These are phyloP conservation scores for Pythium periplocum DNA, from an alignment of 352 stramenopile genomes.

Conservation along the genomic window DNA sequence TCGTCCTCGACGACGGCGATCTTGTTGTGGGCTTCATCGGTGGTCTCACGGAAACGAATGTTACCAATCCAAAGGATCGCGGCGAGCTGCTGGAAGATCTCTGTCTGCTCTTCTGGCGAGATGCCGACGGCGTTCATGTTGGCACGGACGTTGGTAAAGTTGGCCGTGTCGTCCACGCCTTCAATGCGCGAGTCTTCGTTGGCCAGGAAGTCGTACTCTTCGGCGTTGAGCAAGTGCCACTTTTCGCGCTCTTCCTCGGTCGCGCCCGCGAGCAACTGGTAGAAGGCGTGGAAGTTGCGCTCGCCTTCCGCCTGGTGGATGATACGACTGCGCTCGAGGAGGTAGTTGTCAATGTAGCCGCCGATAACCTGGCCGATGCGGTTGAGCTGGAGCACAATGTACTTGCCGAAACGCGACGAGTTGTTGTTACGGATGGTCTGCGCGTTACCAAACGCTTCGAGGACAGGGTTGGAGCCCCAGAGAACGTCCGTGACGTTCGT, in stretches of 20 bases:
- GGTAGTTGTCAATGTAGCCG: conserved; percentile 87
- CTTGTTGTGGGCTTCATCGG: conserved; percentile 72
- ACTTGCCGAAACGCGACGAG: conserved; percentile 83
- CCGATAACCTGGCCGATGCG: conserved; percentile 71
- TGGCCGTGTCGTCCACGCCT: conserved; percentile 66
- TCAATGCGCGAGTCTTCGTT: conserved; percentile 68
- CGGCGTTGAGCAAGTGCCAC: conserved; percentile 45
- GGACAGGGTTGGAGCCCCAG: conserved; percentile 77
- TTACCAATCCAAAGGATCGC: conserved; percentile 85
- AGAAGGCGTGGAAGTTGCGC: conserved; percentile 94
- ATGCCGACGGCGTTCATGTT: conserved; percentile 75
- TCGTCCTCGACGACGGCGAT: conserved; percentile 53
- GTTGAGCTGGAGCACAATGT: conserved; percentile 85
- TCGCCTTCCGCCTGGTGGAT: conserved; percentile 83
- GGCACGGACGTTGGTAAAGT: conserved; percentile 50
- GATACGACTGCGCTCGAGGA: conserved; percentile 90
- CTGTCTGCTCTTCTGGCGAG: conserved; percentile 55
- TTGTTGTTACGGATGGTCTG: conserved; percentile 89
- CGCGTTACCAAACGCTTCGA: conserved; percentile 82
- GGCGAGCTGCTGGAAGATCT: conserved; percentile 74
- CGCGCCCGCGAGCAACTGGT: conserved; percentile 84
- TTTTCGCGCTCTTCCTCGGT: conserved; percentile 37
- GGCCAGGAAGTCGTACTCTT: conserved; percentile 65
- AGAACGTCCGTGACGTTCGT: conserved; percentile 68
- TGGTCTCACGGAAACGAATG: conserved; percentile 71